A percentile compares a stretch with the other conserved stretches of the same genome.
phyloP scores from a whole-genome alignment of 805 yeast species.

The Zygosaccharomyces bisporus region DNA sequence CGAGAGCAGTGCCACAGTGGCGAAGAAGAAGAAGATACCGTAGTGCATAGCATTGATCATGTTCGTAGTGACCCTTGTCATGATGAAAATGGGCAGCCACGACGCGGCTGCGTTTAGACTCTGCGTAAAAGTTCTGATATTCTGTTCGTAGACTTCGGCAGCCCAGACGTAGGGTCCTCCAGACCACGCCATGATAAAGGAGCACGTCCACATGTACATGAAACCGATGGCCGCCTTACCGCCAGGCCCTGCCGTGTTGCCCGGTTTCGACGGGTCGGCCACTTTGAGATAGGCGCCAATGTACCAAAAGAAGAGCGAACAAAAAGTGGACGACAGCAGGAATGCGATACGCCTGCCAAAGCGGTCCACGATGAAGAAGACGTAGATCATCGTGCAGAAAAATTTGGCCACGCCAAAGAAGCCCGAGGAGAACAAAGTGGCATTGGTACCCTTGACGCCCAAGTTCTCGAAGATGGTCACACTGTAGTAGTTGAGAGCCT shows the following conservation, averaged over 20 bases:
- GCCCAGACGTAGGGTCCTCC: slow-evolving; percentile 48
- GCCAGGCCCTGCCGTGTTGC: slow-evolving; percentile 31
- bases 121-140: slow-evolving; percentile 42
- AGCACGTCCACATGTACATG: slow-evolving; percentile 46
- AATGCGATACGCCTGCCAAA: slow-evolving; percentile 46
- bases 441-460: slow-evolving; percentile 45
- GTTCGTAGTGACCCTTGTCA: slow-evolving; percentile 45
- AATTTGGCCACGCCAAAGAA: slow-evolving; percentile 50
- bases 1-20: slow-evolving; percentile 17
- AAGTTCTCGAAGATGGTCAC: slow-evolving; percentile 48
- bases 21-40: slow-evolving; percentile 43
- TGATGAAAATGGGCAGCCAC: slow-evolving; percentile 50
- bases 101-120: slow-evolving; percentile 44
- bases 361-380: slow-evolving; percentile 44
- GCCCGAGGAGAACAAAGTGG: slow-evolving; percentile 50
- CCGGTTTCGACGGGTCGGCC: slow-evolving; percentile 36
- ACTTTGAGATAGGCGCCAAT: slow-evolving; percentile 47
- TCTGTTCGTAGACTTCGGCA: slow-evolving; percentile 45
- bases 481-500: slow-evolving; percentile 52
- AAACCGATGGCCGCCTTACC: slow-evolving; percentile 45
- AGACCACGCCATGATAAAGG: slow-evolving; percentile 44
- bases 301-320: slow-evolving; percentile 46
- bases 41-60: slow-evolving; percentile 43
- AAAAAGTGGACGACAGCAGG: slow-evolving; percentile 38
- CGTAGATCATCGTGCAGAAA: slow-evolving; percentile 43